phyloP scores from a whole-genome alignment of 2,329 filamentous ascomycete species.

The Meredithiella fracta region DNA sequence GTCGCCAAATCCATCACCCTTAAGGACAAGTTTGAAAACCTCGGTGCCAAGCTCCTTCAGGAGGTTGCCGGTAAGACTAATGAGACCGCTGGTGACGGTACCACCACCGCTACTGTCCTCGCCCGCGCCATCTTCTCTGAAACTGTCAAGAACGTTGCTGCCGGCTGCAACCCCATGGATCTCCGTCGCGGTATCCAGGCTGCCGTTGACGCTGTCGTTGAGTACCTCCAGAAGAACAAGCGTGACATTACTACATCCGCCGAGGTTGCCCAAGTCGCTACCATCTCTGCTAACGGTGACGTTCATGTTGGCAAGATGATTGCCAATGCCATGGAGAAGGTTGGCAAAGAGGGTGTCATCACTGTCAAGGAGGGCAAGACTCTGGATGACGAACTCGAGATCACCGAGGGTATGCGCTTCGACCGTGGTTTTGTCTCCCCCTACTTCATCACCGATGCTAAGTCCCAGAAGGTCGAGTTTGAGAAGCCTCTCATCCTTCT shows the following conservation, averaged over 20 bases:
- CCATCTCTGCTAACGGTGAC: slow-evolving; percentile 95
- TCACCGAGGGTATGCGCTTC: slow-evolving; percentile 99
- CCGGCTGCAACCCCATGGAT: slow-evolving; percentile 99
- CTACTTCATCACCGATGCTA: slow-evolving; percentile 99
- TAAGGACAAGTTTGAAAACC: slow-evolving; percentile 99
- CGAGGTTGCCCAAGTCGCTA: slow-evolving; percentile 95
- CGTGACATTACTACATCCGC: slow-evolving; percentile 93
- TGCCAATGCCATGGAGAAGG: slow-evolving; percentile 98
- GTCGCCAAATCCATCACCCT: slow-evolving; percentile 80
- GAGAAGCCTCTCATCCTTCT: slow-evolving; percentile 98
- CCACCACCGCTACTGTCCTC: slow-evolving; percentile 92
- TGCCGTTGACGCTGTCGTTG: slow-evolving; percentile 83
- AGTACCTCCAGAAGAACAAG: slow-evolving; percentile 91
- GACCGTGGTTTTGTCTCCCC: slow-evolving; percentile 96
- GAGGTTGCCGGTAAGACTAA: slow-evolving; percentile 99
- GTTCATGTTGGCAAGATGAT: slow-evolving; percentile 89
- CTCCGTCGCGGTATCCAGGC: slow-evolving; percentile 92
- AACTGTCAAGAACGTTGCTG: slow-evolving; percentile 98
- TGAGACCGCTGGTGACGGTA: slow-evolving; percentile 96
- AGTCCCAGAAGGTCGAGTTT: slow-evolving; percentile 97
- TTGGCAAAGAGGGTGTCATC: slow-evolving; percentile 99
- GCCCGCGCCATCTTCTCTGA: slow-evolving; percentile 98
- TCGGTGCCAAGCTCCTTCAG: slow-evolving; percentile 88
- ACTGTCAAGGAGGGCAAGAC: slow-evolving; percentile 99
- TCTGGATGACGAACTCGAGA: slow-evolving; percentile 89